Evolutionary conservation across 2,329 filamentous ascomycete species (phyloP), one percentile per base, ranked within the genome.

Genomic region (Fusarium clavum): DNA sequence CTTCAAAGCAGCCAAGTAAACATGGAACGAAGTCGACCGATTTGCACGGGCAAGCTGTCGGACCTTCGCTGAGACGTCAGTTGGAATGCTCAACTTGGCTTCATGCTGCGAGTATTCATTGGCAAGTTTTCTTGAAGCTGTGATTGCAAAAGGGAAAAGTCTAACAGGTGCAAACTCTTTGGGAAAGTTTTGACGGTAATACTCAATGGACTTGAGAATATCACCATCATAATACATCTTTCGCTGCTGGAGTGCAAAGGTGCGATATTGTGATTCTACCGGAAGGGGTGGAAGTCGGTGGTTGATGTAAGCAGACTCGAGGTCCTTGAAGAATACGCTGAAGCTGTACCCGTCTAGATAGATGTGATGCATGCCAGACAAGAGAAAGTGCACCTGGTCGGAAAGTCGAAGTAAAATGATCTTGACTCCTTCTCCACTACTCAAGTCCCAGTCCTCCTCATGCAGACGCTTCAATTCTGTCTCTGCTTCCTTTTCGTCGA

Each of bases 291-390:
- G 32, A 18, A 38, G 32, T 38, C 32, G 32, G 16, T 38, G 32
- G 9, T 38, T 38, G 16, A 38, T 18, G 22, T 62, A 57, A 14
- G 52, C 52, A 2, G 13, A 27, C 27, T 57, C 52, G 6, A 62
- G 52, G 18, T 62, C 59, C 8, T 51, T 22, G 24, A 34, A 51
- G 8, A 62, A n/a, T 2, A 57, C 27, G 10, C 52, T 38, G 20
- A 57, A 34, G 49, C 57, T 64, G 34, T 49, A 48, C 8, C 61
- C 61, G 13, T 64, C 61, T 2, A 48, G 29, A 6, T 40, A 40
- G 22, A 64, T 61, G 45, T 64, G 61, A 20, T 64, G 61, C 30
- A 48, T 49, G 8, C 43, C 43, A 16, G 55, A 25, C 5, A 64
- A 10, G 16, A 64, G 57, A 8, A 41, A 61, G 24, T 61, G 61